These are phyloP conservation scores for Veloporphyrellus conicus DNA, from an alignment of 1,284 basidiomycete species.

Conservation along the genomic window DNA sequence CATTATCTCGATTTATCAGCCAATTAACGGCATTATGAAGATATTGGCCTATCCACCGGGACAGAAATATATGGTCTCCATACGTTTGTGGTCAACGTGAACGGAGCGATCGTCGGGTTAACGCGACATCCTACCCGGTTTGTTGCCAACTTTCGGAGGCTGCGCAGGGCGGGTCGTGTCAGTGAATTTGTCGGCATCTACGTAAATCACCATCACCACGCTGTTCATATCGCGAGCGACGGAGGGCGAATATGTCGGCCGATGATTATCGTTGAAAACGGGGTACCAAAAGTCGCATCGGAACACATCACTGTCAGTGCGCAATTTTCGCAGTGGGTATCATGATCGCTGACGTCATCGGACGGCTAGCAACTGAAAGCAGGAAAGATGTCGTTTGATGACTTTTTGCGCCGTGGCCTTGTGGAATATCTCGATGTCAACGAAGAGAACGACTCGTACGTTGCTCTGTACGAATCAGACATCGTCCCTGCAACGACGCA, in stretches of 20 bases:
- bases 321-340: neutral
- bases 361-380: slow-evolving; percentile 69
- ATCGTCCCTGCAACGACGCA: slow-evolving; percentile 85
- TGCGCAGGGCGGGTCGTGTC: slow-evolving; percentile 86
- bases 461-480: slow-evolving; percentile 91
- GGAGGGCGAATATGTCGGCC: slow-evolving; percentile 98
- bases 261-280: slow-evolving; percentile 94
- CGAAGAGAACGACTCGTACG: slow-evolving; percentile 98
- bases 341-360: slow-evolving; percentile 16
- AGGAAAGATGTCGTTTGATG: slow-evolving; percentile 82
- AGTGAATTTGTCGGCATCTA: slow-evolving; percentile 98
- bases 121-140: slow-evolving; percentile 86
- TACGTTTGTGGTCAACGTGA: slow-evolving; percentile 95
- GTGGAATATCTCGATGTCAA: slow-evolving; percentile 99
- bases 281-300: slow-evolving; percentile 70
- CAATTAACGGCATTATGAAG: slow-evolving; percentile 41
- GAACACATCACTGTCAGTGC: slow-evolving; percentile 74
- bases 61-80: slow-evolving; percentile 92
- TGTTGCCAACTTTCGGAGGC: slow-evolving; percentile 85
- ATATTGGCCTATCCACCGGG: slow-evolving; percentile 90
- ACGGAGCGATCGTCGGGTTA: slow-evolving; percentile 93
- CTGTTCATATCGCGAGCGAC: slow-evolving; percentile 96
- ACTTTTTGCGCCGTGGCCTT: slow-evolving; percentile 92
- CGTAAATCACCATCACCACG: slow-evolving; percentile 92
- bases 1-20: slow-evolving; percentile 10